Base-by-base conservation (phyloP, 441 rosid species). In the Theobroma grandiflorum region DNA sequence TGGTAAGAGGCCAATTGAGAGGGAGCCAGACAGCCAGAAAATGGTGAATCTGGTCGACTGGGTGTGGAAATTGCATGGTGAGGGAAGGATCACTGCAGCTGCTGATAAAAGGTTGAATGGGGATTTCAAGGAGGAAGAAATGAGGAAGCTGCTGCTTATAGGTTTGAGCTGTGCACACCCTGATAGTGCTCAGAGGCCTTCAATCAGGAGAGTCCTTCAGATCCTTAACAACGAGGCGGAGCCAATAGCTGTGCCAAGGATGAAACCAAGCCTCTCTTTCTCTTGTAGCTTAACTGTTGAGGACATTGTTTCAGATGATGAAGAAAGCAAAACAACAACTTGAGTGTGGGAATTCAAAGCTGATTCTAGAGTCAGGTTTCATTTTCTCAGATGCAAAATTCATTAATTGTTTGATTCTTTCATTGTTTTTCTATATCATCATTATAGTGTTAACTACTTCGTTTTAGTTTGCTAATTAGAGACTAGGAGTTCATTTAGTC, bases 11-110 rank as follows among this genome's bases (percentile, higher is more conserved):
- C 99, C 98, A 7, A 93, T 94, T 33, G 98, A 92, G 90, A 88
- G 90, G 57, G 98, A 95, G 53, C 69, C 80, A 7, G 75, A 81
- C n/a, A 80, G 86, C 76, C 92, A 92, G 61, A 90, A 84, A 75
- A 91, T 93, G 87, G 93, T 90, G 84, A 95, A 96, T 85, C 81
- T 96, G 87, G 99, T 96, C 59, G 97, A 96, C 55, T 93, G 95
- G 98, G 98, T 93, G 16, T 96, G 99, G 99, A 89, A 87, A 50
- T 79, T 94, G 72, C 80, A 93, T 63, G 83, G 90, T 18, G 88
- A 92, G 61, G 99, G 97, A 71, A 92, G 83, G 82, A 88, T 94
- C 64, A 68, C 88, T 72, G 97, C 93, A 75, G 96, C 97, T 18
- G 96, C 91, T 8, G 97, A 94, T 82, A 70, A 50, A 77, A 87